Percentiles rank a stretch among this genome's conserved stretches.
phyloP scores from a whole-genome alignment of 1,284 basidiomycete genomes.

The Laetiporus sulphureus region DNA sequence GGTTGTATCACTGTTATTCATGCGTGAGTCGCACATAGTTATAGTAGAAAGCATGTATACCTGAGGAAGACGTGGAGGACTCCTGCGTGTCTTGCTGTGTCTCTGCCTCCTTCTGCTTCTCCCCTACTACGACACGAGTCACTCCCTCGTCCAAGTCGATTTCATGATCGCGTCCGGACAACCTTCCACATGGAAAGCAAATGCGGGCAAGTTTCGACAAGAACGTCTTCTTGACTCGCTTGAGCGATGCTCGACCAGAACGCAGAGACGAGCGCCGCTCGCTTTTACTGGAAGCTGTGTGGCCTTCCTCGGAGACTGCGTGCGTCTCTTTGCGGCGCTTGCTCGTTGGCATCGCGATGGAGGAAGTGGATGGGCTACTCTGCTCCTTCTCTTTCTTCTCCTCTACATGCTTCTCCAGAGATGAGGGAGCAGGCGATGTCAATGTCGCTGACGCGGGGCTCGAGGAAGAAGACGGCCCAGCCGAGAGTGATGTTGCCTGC shows the following conservation, averaged over 20 bases:
- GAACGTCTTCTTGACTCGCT: slow-evolving; percentile 34
- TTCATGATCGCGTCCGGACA: background rate
- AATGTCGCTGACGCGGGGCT: slow-evolving; percentile 9
- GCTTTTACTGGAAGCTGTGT: slow-evolving; percentile 25
- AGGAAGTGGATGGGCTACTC: slow-evolving; percentile 11
- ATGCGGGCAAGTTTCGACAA: slow-evolving; percentile 38
- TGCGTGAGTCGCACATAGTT: background rate
- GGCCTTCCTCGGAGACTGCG: slow-evolving; percentile 27
- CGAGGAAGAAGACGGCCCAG: slow-evolving; percentile 5
- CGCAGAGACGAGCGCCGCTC: slow-evolving; percentile 17
- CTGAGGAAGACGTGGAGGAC: slow-evolving; percentile 18
- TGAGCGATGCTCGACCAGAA: slow-evolving; percentile 20
- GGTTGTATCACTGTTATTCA: slow-evolving; percentile 7
- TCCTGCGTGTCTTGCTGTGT: slow-evolving; percentile 15
- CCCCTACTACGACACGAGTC: slow-evolving; percentile 17
- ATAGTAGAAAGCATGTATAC: no score
- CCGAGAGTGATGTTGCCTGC: slow-evolving; percentile 5
- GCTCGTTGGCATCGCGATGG: slow-evolving; percentile 16
- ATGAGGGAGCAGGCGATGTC: slow-evolving; percentile 12
- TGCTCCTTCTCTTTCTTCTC: slow-evolving; percentile 16
- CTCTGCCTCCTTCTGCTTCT: slow-evolving; percentile 24
- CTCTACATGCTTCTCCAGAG: slow-evolving; percentile 9
- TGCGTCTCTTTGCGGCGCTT: slow-evolving; percentile 22
- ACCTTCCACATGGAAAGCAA: slow-evolving; percentile 37
- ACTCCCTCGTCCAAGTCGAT: slow-evolving; percentile 13